phyloP scores from a whole-genome alignment of 768 basidiomycete genomes.

The Boletus pseudo-olivaceus region DNA sequence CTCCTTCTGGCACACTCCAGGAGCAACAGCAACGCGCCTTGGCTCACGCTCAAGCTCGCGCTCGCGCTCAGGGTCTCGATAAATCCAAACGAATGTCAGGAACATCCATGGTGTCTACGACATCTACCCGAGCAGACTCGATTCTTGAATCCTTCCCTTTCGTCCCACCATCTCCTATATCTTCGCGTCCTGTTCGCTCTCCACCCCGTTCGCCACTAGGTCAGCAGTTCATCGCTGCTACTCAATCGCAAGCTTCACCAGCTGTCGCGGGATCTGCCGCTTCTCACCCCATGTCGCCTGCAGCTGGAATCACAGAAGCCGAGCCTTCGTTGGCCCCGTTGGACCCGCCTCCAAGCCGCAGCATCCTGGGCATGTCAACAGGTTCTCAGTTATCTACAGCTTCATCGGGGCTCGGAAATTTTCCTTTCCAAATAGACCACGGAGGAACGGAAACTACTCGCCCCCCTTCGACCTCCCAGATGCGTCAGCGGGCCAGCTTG shows the following conservation, averaged over 20 bases:
- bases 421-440: slow-evolving; percentile 83
- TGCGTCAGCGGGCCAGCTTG: slow-evolving; percentile 71
- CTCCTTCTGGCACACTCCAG: slow-evolving; percentile 41
- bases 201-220: slow-evolving; percentile 71
- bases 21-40: slow-evolving; percentile 67
- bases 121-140: slow-evolving; percentile 76
- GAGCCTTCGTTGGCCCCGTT: slow-evolving; percentile 35
- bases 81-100: slow-evolving; percentile 52
- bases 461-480: slow-evolving; percentile 36
- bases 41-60: slow-evolving; percentile 58
- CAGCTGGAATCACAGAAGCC: slow-evolving; percentile 22
- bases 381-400: slow-evolving; percentile 74
- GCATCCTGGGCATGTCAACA: slow-evolving; percentile 66
- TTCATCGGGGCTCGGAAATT: slow-evolving; percentile 78
- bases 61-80: slow-evolving; percentile 50
- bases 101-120: slow-evolving; percentile 62
- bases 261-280: neutral
- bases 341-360: slow-evolving; percentile 54
- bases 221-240: slow-evolving; percentile 48
- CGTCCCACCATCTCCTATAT: slow-evolving; percentile 86
- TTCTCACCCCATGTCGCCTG: neutral
- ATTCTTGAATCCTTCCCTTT: slow-evolving; percentile 87
- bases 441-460: slow-evolving; percentile 39
- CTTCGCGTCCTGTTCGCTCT: slow-evolving; percentile 71
- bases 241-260: slow-evolving; percentile 7